Conservation (phyloP, 192 early-diverging fungal species). For the Gaertneriomyces semiglobifer region DNA sequence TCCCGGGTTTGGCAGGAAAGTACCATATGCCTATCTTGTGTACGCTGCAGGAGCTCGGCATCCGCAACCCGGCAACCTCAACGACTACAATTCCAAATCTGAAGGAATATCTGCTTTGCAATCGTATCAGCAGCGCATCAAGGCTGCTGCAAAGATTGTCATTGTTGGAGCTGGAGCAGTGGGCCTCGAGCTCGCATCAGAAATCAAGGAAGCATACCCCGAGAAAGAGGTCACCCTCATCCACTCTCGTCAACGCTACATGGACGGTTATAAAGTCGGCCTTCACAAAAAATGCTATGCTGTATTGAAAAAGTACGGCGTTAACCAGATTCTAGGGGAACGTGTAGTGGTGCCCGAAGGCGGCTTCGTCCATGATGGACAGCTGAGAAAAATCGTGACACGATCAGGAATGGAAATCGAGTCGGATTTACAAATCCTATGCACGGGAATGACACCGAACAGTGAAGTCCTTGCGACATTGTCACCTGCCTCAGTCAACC, state of each 20-base stretch:
- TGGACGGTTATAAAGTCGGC: conserved; percentile 51
- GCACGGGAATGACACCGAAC: conserved; percentile 73
- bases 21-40: conserved; percentile 55
- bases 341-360: conserved; percentile 62
- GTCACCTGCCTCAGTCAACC: conserved; percentile 56
- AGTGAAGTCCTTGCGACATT: conserved; percentile 58
- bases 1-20: conserved; percentile 41
- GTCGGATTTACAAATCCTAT: conserved; percentile 58
- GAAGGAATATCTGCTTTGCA: conserved; percentile 40
- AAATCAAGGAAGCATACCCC: conserved; percentile 60
- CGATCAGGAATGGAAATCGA: conserved; percentile 40
- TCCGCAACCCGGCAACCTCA: conserved; percentile 45
- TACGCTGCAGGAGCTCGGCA: conserved; percentile 52
- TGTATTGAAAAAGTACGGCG: conserved; percentile 50
- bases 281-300: conserved; percentile 56
- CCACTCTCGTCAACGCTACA: conserved; percentile 61
- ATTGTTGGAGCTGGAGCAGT: conserved; percentile 75
- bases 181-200: conserved; percentile 70
- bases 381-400: conserved; percentile 44
- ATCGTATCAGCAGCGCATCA: conserved; percentile 55
- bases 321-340: conserved; percentile 52
- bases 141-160: conserved; percentile 53
- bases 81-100: conserved; percentile 36
- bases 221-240: conserved; percentile 59
- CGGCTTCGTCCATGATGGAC: conserved; percentile 51